phyloP scores from a whole-genome alignment of 2,329 filamentous ascomycete species.

The Paramyrothecium roridum region DNA sequence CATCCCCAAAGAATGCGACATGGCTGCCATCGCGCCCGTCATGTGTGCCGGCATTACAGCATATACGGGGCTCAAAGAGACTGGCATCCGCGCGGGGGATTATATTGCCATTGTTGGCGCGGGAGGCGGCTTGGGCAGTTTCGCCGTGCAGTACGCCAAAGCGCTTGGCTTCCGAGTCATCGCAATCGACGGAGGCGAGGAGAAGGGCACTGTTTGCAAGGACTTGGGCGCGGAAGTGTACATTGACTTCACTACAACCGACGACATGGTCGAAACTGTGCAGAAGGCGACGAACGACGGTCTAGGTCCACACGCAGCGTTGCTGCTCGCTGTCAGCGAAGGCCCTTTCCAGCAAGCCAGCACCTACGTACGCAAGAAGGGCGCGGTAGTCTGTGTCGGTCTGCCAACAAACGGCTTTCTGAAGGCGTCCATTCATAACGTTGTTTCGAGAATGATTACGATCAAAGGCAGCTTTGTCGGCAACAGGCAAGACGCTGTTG shows the following conservation, averaged over 20 bases:
- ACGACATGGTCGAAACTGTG: conserved; percentile 80
- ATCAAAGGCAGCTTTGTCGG: conserved; percentile 95
- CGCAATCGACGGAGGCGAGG: conserved; percentile 78
- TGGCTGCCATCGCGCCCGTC: conserved; percentile 76
- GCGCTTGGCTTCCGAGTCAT: conserved; percentile 83
- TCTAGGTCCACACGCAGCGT: conserved; percentile 80
- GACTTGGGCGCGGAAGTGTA: conserved; percentile 69
- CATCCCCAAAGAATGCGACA: conserved; percentile 71
- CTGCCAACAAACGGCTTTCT: conserved; percentile 78
- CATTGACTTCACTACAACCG: conserved; percentile 75
- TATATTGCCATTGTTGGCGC: conserved; percentile 82
- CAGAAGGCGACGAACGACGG: conserved; percentile 77
- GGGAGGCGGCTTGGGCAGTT: conserved; percentile 74
- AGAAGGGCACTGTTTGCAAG: conserved; percentile 71
- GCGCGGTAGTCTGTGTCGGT: conserved; percentile 84
- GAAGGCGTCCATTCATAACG: conserved; percentile 82
- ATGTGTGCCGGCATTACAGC: conserved; percentile 85
- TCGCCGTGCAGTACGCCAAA: conserved; percentile 84
- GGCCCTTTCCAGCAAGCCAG: conserved; percentile 95
- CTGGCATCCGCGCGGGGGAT: conserved; percentile 69
- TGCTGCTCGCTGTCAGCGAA: conserved; percentile 83
- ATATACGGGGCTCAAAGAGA: conserved; percentile 90
- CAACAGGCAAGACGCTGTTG: conserved; percentile 81
- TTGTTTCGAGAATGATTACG: conserved; percentile 82
- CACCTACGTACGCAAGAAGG: conserved; percentile 79